Evolutionary conservation across 2,329 filamentous ascomycete species (phyloP), one percentile per base, ranked within the genome.

Genomic region (Verticillium alfalfae): DNA sequence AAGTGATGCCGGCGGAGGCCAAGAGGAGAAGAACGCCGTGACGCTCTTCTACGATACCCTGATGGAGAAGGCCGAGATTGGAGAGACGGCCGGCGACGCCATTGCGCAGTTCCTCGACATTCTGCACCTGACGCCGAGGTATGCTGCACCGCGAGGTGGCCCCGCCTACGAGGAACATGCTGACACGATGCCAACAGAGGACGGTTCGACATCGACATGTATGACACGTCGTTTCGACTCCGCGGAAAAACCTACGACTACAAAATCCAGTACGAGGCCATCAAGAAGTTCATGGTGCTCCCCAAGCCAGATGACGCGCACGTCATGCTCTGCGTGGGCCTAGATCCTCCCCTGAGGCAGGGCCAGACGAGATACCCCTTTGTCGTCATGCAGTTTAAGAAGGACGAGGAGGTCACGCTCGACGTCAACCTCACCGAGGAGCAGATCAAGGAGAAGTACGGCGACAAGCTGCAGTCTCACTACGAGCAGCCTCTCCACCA

Each of bases 211-310:
- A 97, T 99, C 79, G 95, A 99, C 76, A 97, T 99, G 90, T 99
- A 99, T 84, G 95, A 98, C 76, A 89, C 88, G 16, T 98, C 95
- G 2, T 98, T 99, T 84, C 90, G 95, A 65, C 85, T 99, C 65
- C 94, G 95, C 67, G 95, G 95, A 71, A 99, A 99, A 80, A 99
- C 95, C 31, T 99, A 99, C 81, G 96, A 99, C 80, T 99, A 99
- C 87, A 99, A 99, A 85, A 98, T 99, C 67, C 93, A 97, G 75
- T 99, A 97, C 78, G 92, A 97, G 62, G 88, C 89, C 58, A 93
- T 98, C 79, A 99, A 99, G 83, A 98, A 98, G 76, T 98, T 98
- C 74, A 97, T 99, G 88, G 86, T 98, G 36, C 87, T 99, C 6
- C 95, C 95, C 57, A 99, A 99, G 79, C 95, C 95, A n/a, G 95